Conservation (phyloP, 148 eudicot genomes). For the Silene uniflora region DNA sequence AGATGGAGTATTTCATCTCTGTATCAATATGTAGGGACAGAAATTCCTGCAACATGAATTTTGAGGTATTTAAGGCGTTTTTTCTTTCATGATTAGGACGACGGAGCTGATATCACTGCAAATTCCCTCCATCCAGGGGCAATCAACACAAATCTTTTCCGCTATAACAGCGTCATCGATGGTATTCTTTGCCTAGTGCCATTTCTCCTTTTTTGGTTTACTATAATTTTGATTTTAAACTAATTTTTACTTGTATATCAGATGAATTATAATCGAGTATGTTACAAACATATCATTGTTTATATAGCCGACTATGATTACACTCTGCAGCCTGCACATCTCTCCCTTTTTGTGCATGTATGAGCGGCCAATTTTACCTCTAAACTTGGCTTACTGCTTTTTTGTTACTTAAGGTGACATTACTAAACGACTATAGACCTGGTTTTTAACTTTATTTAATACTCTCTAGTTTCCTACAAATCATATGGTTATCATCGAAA, state of each 20-base stretch:
- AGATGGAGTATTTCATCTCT: neutral
- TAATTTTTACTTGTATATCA: neutral
- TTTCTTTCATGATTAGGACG: conserved; percentile 25
- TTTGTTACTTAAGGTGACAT: too few relatives aligned
- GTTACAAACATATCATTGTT: too few relatives aligned
- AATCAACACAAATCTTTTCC: conserved; percentile 55
- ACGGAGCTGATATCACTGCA: conserved; percentile 47
- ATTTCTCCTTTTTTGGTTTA: neutral
- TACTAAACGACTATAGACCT: too few relatives aligned
- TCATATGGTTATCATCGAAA: too few relatives aligned
- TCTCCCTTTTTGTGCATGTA: too few relatives aligned
- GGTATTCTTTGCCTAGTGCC: conserved; percentile 29
- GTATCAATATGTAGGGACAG: conserved; percentile 29
- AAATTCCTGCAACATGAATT: conserved; percentile 32
- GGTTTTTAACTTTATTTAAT: too few relatives aligned
- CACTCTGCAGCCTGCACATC: too few relatives aligned
- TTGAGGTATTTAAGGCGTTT: conserved; percentile 6
- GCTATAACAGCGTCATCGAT: conserved; percentile 35
- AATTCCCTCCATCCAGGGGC: conserved; percentile 71
- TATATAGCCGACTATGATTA: too few relatives aligned
- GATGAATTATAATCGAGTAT: too few relatives aligned
- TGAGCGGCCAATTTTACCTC: too few relatives aligned
- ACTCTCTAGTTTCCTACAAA: too few relatives aligned
- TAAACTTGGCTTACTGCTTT: too few relatives aligned
- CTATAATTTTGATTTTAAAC: neutral